Conservation (phyloP, 495 filamentous ascomycete species). For the Mytilinidion resinicola region DNA sequence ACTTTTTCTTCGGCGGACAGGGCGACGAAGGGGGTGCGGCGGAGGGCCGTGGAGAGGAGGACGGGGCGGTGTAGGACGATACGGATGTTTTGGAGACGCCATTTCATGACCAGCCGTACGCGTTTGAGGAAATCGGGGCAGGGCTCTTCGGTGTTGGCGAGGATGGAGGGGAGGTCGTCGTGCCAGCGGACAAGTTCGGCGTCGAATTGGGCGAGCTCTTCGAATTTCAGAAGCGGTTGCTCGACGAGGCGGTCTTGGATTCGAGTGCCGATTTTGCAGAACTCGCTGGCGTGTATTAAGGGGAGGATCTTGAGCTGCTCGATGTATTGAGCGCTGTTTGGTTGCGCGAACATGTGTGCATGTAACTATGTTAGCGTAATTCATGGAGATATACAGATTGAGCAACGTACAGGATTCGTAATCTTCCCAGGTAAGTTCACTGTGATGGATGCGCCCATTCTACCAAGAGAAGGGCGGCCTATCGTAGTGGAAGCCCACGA, state of each 20-base stretch:
- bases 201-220: constrained; percentile 61
- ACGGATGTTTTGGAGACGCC: constrained; percentile 72
- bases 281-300: constrained; percentile 69
- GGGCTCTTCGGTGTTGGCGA: constrained; percentile 53
- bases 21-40: constrained; percentile 53
- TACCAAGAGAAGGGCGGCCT: constrained; percentile 70
- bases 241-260: constrained; percentile 72
- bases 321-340: constrained; percentile 38
- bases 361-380: constrained; percentile 10
- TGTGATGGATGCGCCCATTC: constrained; percentile 67
- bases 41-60: constrained; percentile 64
- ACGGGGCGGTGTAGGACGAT: constrained; percentile 75
- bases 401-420: constrained; percentile 36
- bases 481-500: constrained; percentile 72
- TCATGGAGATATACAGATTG: constrained; percentile 2
- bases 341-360: constrained; percentile 7
- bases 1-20: constrained; percentile 58
- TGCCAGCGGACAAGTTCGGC: constrained; percentile 65
- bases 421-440: constrained; percentile 56
- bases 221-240: constrained; percentile 56
- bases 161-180: constrained; percentile 62
- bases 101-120: constrained; percentile 70
- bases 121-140: constrained; percentile 65
- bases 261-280: constrained; percentile 71
- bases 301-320: constrained; percentile 57